These are phyloP conservation scores for Stylosanthes scabra DNA, from an alignment of 331 rosid genomes.

Conservation along the genomic window DNA sequence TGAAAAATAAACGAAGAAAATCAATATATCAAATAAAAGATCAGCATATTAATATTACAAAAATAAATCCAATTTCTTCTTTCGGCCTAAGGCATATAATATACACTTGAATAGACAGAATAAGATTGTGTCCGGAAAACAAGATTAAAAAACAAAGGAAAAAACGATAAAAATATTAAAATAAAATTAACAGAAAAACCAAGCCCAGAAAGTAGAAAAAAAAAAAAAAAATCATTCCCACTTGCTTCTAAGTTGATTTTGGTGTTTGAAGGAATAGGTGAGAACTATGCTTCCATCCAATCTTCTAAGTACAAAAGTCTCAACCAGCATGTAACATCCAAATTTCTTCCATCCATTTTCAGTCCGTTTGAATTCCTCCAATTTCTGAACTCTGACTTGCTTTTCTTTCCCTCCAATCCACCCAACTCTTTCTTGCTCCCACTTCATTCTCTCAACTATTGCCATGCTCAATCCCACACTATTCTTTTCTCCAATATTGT, in stretches of 20 bases:
- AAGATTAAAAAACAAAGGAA: too few species aligned
- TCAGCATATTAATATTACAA: too few species aligned
- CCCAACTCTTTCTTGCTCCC: conserved; percentile 53
- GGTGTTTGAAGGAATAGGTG: conserved; percentile 61
- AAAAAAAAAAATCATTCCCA: conserved; percentile 60
- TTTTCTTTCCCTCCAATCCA: conserved; percentile 56
- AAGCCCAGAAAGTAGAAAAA: too few species aligned
- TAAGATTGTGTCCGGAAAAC: too few species aligned
- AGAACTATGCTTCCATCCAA: conserved; percentile 56
- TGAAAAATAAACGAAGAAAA: too few species aligned
- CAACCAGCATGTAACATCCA: conserved; percentile 62
- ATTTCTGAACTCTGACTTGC: conserved; percentile 44
- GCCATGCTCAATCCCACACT: conserved; percentile 51
- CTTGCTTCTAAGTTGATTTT: conserved; percentile 52
- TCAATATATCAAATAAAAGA: too few species aligned
- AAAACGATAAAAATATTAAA: too few species aligned
- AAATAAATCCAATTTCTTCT: too few species aligned
- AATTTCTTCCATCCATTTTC: conserved; percentile 53
- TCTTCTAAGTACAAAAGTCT: conserved; percentile 62
- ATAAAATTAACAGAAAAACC: too few species aligned
- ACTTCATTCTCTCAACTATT: conserved; percentile 59
- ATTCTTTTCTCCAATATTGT: conserved; percentile 47
- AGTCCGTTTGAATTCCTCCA: conserved; percentile 57
- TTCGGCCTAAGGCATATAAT: too few species aligned
- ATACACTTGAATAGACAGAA: too few species aligned